These are phyloP conservation scores for Fraxinus nigra DNA, from an alignment of 305 asterid species.

Conservation along the genomic window DNA sequence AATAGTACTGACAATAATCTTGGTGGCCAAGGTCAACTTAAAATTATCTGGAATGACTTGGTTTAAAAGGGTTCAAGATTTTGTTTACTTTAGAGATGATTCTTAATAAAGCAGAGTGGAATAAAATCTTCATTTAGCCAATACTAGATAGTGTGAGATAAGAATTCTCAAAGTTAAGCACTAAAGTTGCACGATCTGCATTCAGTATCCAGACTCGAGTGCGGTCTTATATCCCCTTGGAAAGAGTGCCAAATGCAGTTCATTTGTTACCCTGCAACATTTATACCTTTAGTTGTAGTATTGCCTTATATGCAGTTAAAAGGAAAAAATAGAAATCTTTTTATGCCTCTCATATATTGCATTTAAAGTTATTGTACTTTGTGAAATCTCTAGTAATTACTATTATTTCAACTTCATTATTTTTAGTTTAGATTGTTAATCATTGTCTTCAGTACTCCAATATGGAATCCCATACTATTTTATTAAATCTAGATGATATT, in stretches of 20 bases:
- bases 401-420: background rate
- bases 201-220: background rate
- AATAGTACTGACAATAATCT: background rate
- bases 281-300: background rate
- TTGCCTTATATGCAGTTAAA: background rate
- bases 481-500: background rate
- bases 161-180: background rate
- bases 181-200: background rate
- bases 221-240: background rate
- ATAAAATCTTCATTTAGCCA: background rate
- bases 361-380: background rate
- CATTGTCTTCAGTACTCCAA: background rate
- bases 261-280: background rate
- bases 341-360: background rate
- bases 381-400: background rate
- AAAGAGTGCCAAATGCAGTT: background rate
- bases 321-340: background rate
- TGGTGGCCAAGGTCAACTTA: background rate
- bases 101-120: background rate
- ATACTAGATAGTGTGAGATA: background rate
- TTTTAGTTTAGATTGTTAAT: background rate
- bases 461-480: background rate
- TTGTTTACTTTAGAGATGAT: background rate
- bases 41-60: background rate
- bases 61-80: background rate